These are phyloP conservation scores for Termitomyces sp. DNA, from an alignment of 1,284 basidiomycete species.

Conservation along the genomic window DNA sequence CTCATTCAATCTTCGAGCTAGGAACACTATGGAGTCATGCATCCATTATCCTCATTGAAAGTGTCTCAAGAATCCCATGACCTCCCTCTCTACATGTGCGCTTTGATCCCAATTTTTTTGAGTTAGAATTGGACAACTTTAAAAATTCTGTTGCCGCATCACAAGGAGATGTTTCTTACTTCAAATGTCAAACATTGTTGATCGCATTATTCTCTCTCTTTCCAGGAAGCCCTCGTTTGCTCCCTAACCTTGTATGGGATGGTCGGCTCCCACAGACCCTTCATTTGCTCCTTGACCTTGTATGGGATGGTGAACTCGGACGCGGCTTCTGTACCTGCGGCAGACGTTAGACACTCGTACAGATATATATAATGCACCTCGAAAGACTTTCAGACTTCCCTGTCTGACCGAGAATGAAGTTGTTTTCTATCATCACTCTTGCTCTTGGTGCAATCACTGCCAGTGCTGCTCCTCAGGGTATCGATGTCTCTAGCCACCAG, in stretches of 20 bases:
- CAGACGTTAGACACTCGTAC: not conserved
- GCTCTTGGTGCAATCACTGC: constrained; percentile 11
- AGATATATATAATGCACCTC: constrained; percentile 3
- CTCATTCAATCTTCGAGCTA: too few species aligned
- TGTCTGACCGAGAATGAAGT: constrained; percentile 16
- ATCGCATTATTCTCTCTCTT: too few species aligned
- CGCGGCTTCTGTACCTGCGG: constrained; percentile 1
- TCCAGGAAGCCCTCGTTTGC: not conserved
- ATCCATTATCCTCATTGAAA: too few species aligned
- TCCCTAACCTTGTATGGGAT: not conserved
- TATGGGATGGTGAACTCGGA: too few species aligned
- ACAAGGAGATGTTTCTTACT: too few species aligned
- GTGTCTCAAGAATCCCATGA: too few species aligned
- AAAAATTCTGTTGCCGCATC: too few species aligned
- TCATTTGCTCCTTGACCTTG: not conserved
- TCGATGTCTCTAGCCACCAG: constrained; percentile 53
- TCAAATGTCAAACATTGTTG: too few species aligned
- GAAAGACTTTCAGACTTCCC: constrained; percentile 1
- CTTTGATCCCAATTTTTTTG: too few species aligned
- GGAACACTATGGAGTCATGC: too few species aligned
- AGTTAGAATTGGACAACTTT: too few species aligned
- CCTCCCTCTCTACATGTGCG: too few species aligned
- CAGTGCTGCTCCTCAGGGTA: constrained; percentile 36
- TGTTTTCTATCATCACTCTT: constrained; percentile 14
- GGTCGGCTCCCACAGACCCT: constrained; percentile 2